phyloP scores from a whole-genome alignment of 352 stramenopile species.

The Pythium vanterpoolii region DNA sequence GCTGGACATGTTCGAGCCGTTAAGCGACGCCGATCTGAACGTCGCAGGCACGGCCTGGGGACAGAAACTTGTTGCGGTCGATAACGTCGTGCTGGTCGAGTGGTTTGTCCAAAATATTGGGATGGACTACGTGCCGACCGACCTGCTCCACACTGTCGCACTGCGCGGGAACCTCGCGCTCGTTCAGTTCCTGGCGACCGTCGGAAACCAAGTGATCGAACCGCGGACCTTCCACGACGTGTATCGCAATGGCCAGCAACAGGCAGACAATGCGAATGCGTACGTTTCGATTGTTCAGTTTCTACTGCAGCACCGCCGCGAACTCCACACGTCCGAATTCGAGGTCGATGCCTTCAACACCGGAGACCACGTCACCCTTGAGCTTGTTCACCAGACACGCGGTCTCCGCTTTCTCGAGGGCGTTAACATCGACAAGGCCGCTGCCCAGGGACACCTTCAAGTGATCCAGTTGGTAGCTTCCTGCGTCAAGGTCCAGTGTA shows the following conservation, averaged over 20 bases:
- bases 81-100: background rate
- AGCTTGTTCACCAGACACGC: background rate
- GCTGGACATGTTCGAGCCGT: background rate
- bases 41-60: background rate
- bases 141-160: background rate
- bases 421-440: background rate
- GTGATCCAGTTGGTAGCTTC: background rate
- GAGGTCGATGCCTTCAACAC: background rate
- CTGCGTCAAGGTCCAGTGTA: background rate
- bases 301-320: background rate
- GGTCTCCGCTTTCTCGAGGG: background rate
- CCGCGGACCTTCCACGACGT: background rate
- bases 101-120: background rate
- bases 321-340: background rate
- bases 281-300: background rate
- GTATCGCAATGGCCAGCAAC: background rate
- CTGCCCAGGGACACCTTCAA: background rate
- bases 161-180: background rate
- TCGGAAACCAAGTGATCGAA: background rate
- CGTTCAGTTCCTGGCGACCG: background rate
- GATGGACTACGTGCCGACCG: background rate
- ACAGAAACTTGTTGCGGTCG: background rate
- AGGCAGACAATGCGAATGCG: background rate
- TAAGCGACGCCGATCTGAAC: background rate
- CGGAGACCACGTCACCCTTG: background rate